A percentile compares a stretch with the other conserved stretches of the same genome.
These are phyloP conservation scores for Sanghuangporus sanghuang DNA, from an alignment of 1,284 basidiomycete species.

Conservation along the genomic window DNA sequence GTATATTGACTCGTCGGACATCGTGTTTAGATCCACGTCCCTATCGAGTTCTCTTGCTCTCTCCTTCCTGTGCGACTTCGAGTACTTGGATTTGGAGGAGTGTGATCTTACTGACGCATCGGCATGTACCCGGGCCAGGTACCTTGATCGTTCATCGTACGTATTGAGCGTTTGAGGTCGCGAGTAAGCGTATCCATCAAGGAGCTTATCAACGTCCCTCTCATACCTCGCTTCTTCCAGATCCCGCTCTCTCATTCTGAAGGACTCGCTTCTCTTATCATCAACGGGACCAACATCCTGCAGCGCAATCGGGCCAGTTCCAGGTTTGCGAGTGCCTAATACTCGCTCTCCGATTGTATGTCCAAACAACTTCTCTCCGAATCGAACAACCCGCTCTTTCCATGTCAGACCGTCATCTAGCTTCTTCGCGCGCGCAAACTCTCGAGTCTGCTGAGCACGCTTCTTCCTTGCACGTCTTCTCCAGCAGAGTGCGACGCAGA, in stretches of 20 bases:
- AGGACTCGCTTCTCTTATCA: slow-evolving; percentile 23
- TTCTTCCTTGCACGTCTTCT: slow-evolving; percentile 62
- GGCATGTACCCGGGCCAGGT: slow-evolving; percentile 18
- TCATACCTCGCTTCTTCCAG: slow-evolving; percentile 48
- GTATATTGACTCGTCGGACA: slow-evolving; percentile 56
- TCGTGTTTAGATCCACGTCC: slow-evolving; percentile 32
- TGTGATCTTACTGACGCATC: slow-evolving; percentile 1
- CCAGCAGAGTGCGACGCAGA: slow-evolving; percentile 60
- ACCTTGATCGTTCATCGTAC: slow-evolving; percentile 6
- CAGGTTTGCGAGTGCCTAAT: slow-evolving; percentile 24
- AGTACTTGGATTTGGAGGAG: neutral
- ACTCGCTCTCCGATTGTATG: slow-evolving; percentile 30
- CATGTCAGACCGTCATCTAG: slow-evolving; percentile 43
- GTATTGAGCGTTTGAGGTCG: slow-evolving; percentile 24
- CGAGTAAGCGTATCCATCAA: slow-evolving; percentile 48
- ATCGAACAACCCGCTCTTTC: slow-evolving; percentile 48
- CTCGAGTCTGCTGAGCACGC: slow-evolving; percentile 57
- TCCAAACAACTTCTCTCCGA: slow-evolving; percentile 55
- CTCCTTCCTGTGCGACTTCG: slow-evolving; percentile 9
- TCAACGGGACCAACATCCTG: slow-evolving; percentile 9
- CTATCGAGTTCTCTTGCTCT: neutral
- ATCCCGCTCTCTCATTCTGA: slow-evolving; percentile 38
- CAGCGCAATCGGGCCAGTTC: slow-evolving; percentile 26
- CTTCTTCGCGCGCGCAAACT: slow-evolving; percentile 57
- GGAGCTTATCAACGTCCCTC: slow-evolving; percentile 44